phyloP scores from a whole-genome alignment of 1,139 yeast genomes.

The Yamadazyma diddensiae region DNA sequence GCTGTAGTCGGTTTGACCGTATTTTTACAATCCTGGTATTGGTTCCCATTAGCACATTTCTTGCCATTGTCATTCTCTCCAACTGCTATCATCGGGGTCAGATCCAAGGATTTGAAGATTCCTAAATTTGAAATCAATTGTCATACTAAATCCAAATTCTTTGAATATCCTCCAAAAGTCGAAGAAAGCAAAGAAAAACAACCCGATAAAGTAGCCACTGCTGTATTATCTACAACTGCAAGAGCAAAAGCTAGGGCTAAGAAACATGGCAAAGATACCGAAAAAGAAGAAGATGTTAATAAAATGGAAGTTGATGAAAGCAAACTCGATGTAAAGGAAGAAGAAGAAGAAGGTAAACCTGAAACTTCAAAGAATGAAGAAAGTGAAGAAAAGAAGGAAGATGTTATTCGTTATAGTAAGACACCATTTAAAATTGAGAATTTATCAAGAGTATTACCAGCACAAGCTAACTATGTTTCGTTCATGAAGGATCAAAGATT shows the following conservation, averaged over 20 bases:
- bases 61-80: conserved; percentile 90
- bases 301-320: conserved; percentile 13
- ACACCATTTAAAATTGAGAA: conserved; percentile 70
- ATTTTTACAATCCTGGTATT: conserved; percentile 94
- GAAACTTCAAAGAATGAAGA: conserved; percentile 18
- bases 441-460: conserved; percentile 87
- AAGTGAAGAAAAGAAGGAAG: conserved; percentile 27
- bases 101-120: conserved; percentile 73
- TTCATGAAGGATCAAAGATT: conserved; percentile 76
- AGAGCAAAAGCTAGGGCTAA: conserved; percentile 91
- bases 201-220: conserved; percentile 88
- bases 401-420: conserved; percentile 45
- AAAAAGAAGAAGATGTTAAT: conserved; percentile 21
- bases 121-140: conserved; percentile 83
- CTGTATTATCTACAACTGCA: conserved; percentile 89
- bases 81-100: conserved; percentile 85
- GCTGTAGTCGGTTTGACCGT: conserved; percentile 91
- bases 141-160: conserved; percentile 74
- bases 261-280: conserved; percentile 58
- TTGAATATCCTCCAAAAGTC: conserved; percentile 86
- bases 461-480: conserved; percentile 79
- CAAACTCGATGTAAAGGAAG: conserved; percentile 23
- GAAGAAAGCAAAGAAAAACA: conserved; percentile 80
- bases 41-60: conserved; percentile 97
- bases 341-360: conserved; percentile 19